Conservation (phyloP, 768 basidiomycete species). For the Erythrobasidium yunnanense region DNA sequence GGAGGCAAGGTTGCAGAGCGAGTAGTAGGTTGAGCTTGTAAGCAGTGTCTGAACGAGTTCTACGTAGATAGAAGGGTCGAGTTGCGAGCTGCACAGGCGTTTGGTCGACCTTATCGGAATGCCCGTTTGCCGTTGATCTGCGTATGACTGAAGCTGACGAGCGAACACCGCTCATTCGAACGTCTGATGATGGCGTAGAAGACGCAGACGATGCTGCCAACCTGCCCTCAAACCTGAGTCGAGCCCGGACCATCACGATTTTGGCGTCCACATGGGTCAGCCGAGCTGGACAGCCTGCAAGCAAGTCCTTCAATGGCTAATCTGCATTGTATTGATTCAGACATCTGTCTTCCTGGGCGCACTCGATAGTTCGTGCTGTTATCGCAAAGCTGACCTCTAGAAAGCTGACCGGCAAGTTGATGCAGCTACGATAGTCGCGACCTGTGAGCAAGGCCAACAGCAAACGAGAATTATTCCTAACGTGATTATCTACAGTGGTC, state of each 20-base stretch:
- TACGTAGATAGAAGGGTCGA: no score
- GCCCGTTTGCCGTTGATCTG: no score
- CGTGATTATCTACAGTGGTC: conserved; percentile 10
- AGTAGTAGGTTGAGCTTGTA: no score
- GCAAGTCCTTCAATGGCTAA: background rate
- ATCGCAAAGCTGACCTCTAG: background rate
- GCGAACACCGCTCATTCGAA: background rate
- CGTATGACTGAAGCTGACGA: background rate
- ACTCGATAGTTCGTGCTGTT: conserved; percentile 4
- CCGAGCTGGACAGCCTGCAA: background rate
- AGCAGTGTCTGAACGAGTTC: no score
- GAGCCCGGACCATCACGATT: background rate
- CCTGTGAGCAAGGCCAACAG: background rate
- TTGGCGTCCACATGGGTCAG: conserved; percentile 6
- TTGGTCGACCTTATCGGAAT: no score
- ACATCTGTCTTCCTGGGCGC: conserved; percentile 10
- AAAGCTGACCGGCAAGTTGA: background rate
- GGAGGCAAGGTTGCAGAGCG: no score
- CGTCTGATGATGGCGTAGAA: background rate
- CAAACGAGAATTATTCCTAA: no score
- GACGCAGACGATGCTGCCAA: background rate
- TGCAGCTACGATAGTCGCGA: conserved; percentile 2
- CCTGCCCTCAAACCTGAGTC: background rate
- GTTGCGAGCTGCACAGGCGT: no score
- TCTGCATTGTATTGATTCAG: background rate